Base-by-base conservation (phyloP, 2,329 filamentous ascomycete species). In the Penicillium sp. region DNA sequence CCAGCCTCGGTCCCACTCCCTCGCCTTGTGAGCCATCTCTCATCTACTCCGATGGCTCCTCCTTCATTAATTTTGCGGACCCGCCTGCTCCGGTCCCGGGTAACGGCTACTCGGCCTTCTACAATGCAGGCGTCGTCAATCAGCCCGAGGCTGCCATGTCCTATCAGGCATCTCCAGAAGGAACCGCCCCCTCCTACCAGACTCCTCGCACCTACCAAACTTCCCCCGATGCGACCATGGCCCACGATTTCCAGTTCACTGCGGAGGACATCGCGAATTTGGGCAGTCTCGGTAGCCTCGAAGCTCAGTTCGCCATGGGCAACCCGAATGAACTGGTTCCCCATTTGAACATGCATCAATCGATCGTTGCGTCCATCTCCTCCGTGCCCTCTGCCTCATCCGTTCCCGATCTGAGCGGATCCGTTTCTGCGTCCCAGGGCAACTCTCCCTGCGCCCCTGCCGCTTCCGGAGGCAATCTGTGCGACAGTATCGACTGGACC, bases 241-340 rank as follows among this genome's bases (percentile, higher is more conserved):
- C 29, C 11, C 7, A 7, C 8, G 11, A 11, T 11, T 11, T 32
- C 29, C 8, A 32, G 8, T 32, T 32, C 29, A 32, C 29, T 11
- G 29, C 29, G 5, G 29, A 32, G 8, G 29, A 32, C 11, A 11
- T 32, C 11, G 29, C 11, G 29, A 24, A 55, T 55, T 9, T 39
- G 56, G 4, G 9, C 32, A 64, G 64, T 37, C 59, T 66, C 33
- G 57, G 56, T 36, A 51, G 56, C 13, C 63, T 66, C 50, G 58
- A 66, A 33, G 49, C 50, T 34, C 60, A 62, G 11, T 61, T 67
- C 12, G 57, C 57, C 25, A 53, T 56, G 7, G 60, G 55, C 33
- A 58, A 63, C 18, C 62, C 62, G 5, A 59, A 64, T 24, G 55
- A 58, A 18, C 53, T 65, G 27, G 57, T 63, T 40, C 53, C 63